Base-by-base conservation (phyloP, 192 early-diverging fungal species). In the Podila epigama region DNA sequence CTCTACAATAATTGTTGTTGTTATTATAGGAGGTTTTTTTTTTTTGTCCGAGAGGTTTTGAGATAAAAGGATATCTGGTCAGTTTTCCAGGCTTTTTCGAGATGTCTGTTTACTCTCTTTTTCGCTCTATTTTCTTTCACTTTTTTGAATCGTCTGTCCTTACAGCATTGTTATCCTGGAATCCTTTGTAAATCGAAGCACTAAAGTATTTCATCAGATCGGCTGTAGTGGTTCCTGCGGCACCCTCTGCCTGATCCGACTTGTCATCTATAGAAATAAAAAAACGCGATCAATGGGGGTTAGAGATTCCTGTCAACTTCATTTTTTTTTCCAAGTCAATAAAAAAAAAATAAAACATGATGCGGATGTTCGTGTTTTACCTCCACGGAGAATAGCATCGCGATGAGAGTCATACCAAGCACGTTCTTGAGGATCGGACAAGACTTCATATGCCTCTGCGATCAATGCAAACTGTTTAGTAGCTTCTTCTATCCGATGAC, bases 401-500 rank as follows among this genome's bases (percentile, higher is more conserved):
- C 96, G 84, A 77, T 97, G 96, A 53, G 89, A 87, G 79, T 98
- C 96, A 42, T 89, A 95, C 97, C 96, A 98, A 13, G 92, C 83
- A n/a, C 96, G 92, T 82, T 99, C 96, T 48, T 97, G 91, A 16
- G 90, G 90, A 82, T 99, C 96, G 39, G 88, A 93, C 35, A 99
- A 82, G 2, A 95, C 92, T 70, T 97, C 94, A 75, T 98, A 98
- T 7, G 98, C 98, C 60, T 94, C 87, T 65, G 93, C 94, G 54
- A 99, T 92, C 58, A 92, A 82, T 1, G 94, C 89, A 87, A 99
- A 99, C 33, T 89, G 80, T 42, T 89, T 82, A 8, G 95, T 98
- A 6, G 96, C 90, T 71, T 96, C 94, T 51, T 95, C 92, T 3
- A 91, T 79, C 55, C 90, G 83, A 68, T 94, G 83, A 28, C 81